Conservation (phyloP, 139 green algal genomes). For the Tetraselmis striata region DNA sequence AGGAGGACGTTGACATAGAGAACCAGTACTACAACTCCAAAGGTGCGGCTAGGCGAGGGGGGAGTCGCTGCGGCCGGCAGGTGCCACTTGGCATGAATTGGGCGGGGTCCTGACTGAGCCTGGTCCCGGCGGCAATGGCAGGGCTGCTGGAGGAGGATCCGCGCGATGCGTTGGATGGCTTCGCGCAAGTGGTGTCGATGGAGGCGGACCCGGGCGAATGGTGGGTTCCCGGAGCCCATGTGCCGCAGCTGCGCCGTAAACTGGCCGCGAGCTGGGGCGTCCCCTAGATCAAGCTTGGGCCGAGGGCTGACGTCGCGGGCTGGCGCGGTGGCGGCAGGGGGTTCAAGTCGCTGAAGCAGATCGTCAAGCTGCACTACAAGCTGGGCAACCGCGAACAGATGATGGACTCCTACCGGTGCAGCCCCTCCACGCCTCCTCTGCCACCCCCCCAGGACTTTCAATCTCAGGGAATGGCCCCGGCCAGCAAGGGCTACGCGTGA, state of each 20-base stretch:
- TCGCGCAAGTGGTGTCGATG: slow-evolving; percentile 88
- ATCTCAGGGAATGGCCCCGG: background rate
- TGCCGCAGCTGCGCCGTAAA: too few species aligned
- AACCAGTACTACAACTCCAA: slow-evolving; percentile 99
- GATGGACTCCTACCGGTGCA: slow-evolving; percentile 85
- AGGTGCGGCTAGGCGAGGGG: slow-evolving; percentile 40
- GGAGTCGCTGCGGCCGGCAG: background rate
- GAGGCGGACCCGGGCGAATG: slow-evolving; percentile 94
- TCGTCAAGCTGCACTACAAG: slow-evolving; percentile 90
- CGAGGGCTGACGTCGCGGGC: too few species aligned
- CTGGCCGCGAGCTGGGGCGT: too few species aligned
- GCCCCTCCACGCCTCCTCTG: too few species aligned
- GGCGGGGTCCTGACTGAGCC: background rate
- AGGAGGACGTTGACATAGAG: slow-evolving; percentile 95
- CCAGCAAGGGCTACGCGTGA: too few species aligned
- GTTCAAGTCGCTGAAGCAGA: slow-evolving; percentile 98
- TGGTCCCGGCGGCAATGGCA: slow-evolving; percentile 22
- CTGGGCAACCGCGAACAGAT: slow-evolving; percentile 65
- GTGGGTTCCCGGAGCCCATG: slow-evolving; percentile 49
- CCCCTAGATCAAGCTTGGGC: too few species aligned
- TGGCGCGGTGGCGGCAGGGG: slow-evolving; percentile 54
- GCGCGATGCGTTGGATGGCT: slow-evolving; percentile 76
- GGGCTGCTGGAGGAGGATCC: slow-evolving; percentile 76
- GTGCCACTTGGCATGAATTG: too few species aligned
- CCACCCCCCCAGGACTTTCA: too few species aligned